Evolutionary conservation across 176 grass and related monocot genomes (phyloP), one percentile per base, ranked within the genome.

Genomic region (Canna indica): DNA sequence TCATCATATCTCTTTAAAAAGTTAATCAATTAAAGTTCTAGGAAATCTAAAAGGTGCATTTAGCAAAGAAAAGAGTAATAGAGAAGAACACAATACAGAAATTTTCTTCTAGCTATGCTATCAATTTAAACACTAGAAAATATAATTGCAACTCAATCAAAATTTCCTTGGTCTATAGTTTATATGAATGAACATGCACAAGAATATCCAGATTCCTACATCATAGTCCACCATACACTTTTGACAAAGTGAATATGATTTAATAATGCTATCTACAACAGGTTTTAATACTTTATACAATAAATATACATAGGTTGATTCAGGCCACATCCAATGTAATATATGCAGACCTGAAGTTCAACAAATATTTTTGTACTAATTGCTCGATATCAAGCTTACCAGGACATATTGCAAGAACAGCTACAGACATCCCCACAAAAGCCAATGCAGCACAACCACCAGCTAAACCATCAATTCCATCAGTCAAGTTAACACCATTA

Each of bases 381-480:
- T 25, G 1, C 35, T 24, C 17, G 24, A 30, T 16, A 48, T 46
- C 25, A 70, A 42, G 38, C 56, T 73, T 14, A 85, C 83, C 77
- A 60, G 83, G 83, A 67, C 68, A 80, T 64, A 85, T 76, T 1
- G 94, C 77, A 69, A 97, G 84, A 77, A 85, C 77, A 64, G 89
- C 86, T 75, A 84, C 46, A 81, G 94, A 97, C 75, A 97, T 70
- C 48, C 89, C 89, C 30, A 81, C 45, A 44, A 97, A 85, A 64
- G 94, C 83, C 71, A 97, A 85, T 78, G 86, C 89, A 73, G 86
- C 72, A 69, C 82, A 78, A n/a, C 89, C 94, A 64, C 83, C 84
- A 79, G 89, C 94, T 73, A 97, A 82, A 67, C 89, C 94, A 78
- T 97, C 94, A 73, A 93, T 84, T 79, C 73, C 82, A 76, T 97